Evolutionary conservation across 768 basidiomycete genomes (phyloP), one percentile per base, ranked within the genome.

Genomic region (Porphyrellus cyaneotinctus): DNA sequence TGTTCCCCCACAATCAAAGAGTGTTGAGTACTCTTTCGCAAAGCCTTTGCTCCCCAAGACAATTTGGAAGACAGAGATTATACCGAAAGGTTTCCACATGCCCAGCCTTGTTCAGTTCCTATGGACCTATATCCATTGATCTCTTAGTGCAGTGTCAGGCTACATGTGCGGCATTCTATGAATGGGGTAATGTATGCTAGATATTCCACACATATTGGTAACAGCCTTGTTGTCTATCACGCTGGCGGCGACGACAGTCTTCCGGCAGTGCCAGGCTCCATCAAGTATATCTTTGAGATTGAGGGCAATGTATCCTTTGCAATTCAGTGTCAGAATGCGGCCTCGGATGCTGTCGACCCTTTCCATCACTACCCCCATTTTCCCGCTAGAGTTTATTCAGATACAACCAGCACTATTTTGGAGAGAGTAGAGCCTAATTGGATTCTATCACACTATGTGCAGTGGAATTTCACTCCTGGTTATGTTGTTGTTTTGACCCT

Each of bases 11-110:
- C 42, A 11, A 47, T 54, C 23, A 35, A 35, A 39, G 49, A 46
- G 32, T 49, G 38, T 15, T 24, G 42, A 31, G 10, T 6, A 30
- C 49, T 54, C 3, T 51, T 54, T 39, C 0, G 13, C 2, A 54
- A 46, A 5, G 69, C 61, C 54, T 49, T 48, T 20, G 18, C 35
- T 9, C 2, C 39, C 14, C 5, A 14, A 14, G 33, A 12, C 8
- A 23, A 35, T 9, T 33, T 15, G 13, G 13, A 31, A 6, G 28
- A 30, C 0, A n/a, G n/a, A 23, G 22, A 41, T 14, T 14, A 14
- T 20, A 24, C 3, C 24, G 39, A 41, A 20, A 10, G 13, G n/a
- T 12, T 24, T n/a, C n/a, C n/a, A n/a, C n/a, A n/a, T 24, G 24
- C 26, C 17, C 33, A 6, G 3, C 26, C 20, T 18, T 43, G 28